phyloP scores from a whole-genome alignment of 2,329 filamentous ascomycete genomes.

The Aphanocladium album region DNA sequence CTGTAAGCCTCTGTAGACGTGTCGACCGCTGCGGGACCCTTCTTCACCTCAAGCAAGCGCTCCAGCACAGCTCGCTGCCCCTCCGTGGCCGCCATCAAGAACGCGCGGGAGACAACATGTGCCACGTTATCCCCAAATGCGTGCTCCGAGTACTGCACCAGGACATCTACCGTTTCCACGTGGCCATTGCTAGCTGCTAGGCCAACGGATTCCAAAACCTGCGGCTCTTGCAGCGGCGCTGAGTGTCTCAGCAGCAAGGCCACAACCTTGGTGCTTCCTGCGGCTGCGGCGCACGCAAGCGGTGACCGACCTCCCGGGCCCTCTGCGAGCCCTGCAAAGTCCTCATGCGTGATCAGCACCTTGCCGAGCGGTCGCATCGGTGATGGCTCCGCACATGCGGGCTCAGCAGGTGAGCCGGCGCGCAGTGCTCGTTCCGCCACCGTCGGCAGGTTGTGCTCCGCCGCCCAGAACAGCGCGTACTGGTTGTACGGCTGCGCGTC shows the following conservation, averaged over 20 bases:
- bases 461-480: conserved; percentile 9
- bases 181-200: not conserved
- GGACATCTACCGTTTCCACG: not conserved
- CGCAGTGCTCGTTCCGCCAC: not conserved
- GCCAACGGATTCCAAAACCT: rapidly evolving
- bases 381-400: not conserved
- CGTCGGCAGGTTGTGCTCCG: not conserved
- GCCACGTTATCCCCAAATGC: too few relatives aligned
- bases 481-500: conserved; percentile 4
- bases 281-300: not conserved
- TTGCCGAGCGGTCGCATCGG: not conserved
- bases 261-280: not conserved
- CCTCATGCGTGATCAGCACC: not conserved
- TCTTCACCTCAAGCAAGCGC: not conserved
- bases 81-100: not conserved
- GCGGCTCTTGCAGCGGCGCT: too few relatives aligned
- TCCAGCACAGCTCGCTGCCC: not conserved
- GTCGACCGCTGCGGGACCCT: not conserved
- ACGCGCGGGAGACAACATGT: not conserved
- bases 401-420: not conserved
- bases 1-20: not conserved
- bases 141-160: not conserved
- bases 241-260: not conserved
- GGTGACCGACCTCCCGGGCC: not conserved
- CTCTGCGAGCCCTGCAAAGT: not conserved